Conservation (phyloP, 2,329 filamentous ascomycete species). For the Monosporascus sp. region DNA sequence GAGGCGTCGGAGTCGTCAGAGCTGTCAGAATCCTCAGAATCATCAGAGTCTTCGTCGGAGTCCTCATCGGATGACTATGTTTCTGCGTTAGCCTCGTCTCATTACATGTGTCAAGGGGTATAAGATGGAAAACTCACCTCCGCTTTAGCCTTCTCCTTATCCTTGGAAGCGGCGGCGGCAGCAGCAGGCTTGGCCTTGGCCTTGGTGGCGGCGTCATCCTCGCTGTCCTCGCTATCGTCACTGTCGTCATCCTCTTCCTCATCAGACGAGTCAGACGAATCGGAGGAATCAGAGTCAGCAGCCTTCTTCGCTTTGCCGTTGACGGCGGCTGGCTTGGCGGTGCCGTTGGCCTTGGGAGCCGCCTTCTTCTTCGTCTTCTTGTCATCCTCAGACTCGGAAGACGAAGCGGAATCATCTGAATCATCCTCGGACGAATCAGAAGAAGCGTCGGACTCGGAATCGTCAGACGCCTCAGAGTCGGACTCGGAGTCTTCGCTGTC, state of each 20-base stretch:
- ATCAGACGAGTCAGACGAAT: constrained; percentile 31
- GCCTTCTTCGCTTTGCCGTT: constrained; percentile 31
- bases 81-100: not conserved
- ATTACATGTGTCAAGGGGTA: not conserved
- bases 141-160: constrained; percentile 25
- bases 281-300: constrained; percentile 28
- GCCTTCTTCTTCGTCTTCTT: constrained; percentile 26
- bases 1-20: constrained; percentile 30
- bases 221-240: constrained; percentile 24
- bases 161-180: constrained; percentile 16
- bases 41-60: constrained; percentile 28
- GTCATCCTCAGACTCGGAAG: constrained; percentile 13
- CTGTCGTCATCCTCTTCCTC: constrained; percentile 24
- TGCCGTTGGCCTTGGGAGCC: constrained; percentile 25
- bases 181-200: constrained; percentile 18
- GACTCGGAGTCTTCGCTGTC: constrained; percentile 22
- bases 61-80: constrained; percentile 11
- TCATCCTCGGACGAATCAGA: constrained; percentile 23
- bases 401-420: constrained; percentile 19
- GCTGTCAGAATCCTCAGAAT: constrained; percentile 22
- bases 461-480: constrained; percentile 24
- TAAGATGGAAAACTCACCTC: constrained; percentile 9
- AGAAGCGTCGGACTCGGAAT: constrained; percentile 27
- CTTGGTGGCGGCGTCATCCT: constrained; percentile 15
- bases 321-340: constrained; percentile 12